These are phyloP conservation scores for Stagonosporopsis vannaccii DNA, from an alignment of 2,329 filamentous ascomycete species.

Conservation along the genomic window DNA sequence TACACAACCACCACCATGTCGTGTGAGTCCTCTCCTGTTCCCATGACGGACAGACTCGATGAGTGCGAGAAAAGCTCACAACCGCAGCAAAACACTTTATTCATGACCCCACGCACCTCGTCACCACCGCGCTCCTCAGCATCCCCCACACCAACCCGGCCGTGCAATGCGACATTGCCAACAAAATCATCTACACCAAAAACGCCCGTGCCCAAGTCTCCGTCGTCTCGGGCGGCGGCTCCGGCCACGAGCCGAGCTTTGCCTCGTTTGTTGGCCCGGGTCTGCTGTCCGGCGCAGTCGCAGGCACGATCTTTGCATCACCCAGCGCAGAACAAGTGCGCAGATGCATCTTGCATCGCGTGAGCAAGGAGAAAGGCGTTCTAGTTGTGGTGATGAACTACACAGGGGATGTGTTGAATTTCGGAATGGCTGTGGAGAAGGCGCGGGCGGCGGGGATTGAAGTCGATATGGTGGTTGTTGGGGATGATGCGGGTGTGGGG, in stretches of 20 bases:
- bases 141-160: constrained; percentile 86
- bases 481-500: constrained; percentile 91
- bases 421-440: constrained; percentile 93
- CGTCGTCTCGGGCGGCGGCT: constrained; percentile 86
- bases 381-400: constrained; percentile 97
- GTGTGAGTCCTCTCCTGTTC: no score
- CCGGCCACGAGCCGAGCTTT: constrained; percentile 90
- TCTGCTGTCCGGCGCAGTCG: constrained; percentile 80
- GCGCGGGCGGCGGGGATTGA: constrained; percentile 78
- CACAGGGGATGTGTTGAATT: constrained; percentile 79
- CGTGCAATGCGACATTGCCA: constrained; percentile 75
- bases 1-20: no score
- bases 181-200: constrained; percentile 69
- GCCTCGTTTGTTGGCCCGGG: constrained; percentile 84
- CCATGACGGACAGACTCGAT: no score
- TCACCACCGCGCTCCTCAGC: constrained; percentile 76
- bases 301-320: constrained; percentile 86
- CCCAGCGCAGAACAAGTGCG: constrained; percentile 84
- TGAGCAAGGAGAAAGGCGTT: constrained; percentile 76
- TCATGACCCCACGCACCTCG: constrained; percentile 80
- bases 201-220: constrained; percentile 67
- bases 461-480: constrained; percentile 90
- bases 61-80: no score
- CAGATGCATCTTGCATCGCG: constrained; percentile 74
- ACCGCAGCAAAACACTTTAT: constrained; percentile 82